Base-by-base conservation (phyloP, 164 flowering plant species). In the Kalanchoe fedtschenkoi region DNA sequence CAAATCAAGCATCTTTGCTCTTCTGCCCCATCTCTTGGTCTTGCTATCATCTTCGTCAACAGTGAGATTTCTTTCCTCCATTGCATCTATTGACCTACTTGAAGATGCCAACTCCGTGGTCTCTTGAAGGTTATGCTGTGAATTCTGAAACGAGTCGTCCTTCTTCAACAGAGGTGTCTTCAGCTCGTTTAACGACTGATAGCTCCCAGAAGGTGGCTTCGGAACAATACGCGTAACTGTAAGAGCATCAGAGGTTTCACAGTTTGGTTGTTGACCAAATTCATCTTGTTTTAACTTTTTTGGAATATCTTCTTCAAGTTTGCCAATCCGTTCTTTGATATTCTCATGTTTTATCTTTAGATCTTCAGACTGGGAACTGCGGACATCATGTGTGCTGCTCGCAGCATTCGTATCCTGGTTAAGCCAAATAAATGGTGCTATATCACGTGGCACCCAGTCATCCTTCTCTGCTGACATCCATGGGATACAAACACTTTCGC, bases 391-490 rank as follows among this genome's bases (percentile, higher is more conserved):
- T 41, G 13, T 26, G 21, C 62, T 54, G 41, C 61, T 66, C n/a
- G 75, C 28, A 46, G 75, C 80, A 44, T 19, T 55, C 16, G 69
- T 64, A 63, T 87, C 92, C 62, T 80, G 89, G 65, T 77, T 76
- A 30, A 78, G 65, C 95, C 95, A 87, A 29, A 81, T 68, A 54
- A 83, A 85, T 41, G 98, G 96, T 51, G 96, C 98, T 58, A 63
- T 78, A 33, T 76, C 70, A n/a, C 81, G 65, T 0, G 88, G 90
- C 15, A 82, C 76, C 99, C 97, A 95, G 65, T 95, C 99, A 71
- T 91, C 85, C 70, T 84, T 91, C 54, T 91, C 99, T 10, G 88
- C 95, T 64, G 84, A 58, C 99, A 95, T 95, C 85, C 85, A 91
- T 17, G 99, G 89, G 58, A 95, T 72, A 71, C 65, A 69, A 21